These are phyloP conservation scores for Tolypocladium cylindrosporum DNA, from an alignment of 2,329 filamentous ascomycete genomes.

Conservation along the genomic window DNA sequence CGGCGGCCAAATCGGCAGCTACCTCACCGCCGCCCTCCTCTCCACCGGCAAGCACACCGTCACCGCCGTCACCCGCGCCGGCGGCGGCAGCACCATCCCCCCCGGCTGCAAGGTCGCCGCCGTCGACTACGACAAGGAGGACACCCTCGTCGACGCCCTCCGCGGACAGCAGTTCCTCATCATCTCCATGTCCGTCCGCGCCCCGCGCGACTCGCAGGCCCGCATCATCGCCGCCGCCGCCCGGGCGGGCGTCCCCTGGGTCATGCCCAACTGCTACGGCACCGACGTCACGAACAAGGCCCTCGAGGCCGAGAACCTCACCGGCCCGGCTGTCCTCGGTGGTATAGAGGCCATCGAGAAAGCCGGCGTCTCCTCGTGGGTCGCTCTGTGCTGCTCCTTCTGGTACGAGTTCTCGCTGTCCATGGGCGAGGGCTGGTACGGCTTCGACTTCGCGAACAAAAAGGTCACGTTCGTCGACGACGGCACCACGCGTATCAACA, in stretches of 20 bases:
- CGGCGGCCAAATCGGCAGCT: conserved; percentile 28
- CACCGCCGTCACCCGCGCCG: conserved; percentile 40
- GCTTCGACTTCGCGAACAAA: conserved; percentile 37
- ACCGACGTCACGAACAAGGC: conserved; percentile 17
- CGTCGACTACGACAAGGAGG: conserved; percentile 34
- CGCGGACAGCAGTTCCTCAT: conserved; percentile 45
- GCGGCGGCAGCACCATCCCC: conserved; percentile 31
- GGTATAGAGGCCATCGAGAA: conserved; percentile 27
- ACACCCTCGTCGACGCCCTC: conserved; percentile 37
- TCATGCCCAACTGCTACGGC: conserved; percentile 40
- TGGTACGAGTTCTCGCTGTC: conserved; percentile 46
- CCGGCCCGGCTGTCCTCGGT: conserved; percentile 12
- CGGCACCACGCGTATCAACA: conserved; percentile 45
- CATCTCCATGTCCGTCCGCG: conserved; percentile 34
- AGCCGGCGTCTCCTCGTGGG: conserved; percentile 28
- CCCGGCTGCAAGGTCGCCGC: conserved; percentile 27
- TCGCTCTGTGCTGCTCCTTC: conserved; percentile 42
- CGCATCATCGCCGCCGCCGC: conserved; percentile 39
- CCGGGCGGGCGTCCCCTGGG: conserved; percentile 37
- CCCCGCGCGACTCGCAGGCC: conserved; percentile 29
- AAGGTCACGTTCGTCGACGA: conserved; percentile 41
- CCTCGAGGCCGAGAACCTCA: conserved; percentile 17
- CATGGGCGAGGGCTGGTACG: conserved; percentile 27
- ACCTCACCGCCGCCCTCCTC: conserved; percentile 32
- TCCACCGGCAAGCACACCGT: conserved; percentile 38